A percentile compares a stretch with the other conserved stretches of the same genome.
phyloP scores from a whole-genome alignment of 139 green algal species.

The Chlorella sp. region DNA sequence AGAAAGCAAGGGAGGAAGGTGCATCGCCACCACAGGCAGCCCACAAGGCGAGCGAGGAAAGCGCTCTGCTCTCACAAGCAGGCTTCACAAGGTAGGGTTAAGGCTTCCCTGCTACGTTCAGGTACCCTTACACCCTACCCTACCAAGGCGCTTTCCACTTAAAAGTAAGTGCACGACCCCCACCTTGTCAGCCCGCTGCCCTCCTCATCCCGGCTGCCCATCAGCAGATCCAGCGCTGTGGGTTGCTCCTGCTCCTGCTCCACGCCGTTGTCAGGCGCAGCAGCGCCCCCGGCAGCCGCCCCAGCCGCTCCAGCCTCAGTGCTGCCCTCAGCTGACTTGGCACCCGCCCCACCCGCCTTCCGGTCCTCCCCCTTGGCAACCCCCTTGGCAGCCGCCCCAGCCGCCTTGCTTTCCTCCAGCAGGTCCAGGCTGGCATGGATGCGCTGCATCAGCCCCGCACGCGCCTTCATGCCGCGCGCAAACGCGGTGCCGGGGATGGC shows the following conservation, averaged over 20 bases:
- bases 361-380: neutral
- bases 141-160: too few relatives aligned
- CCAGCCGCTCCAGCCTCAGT: too few relatives aligned
- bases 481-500: conserved; percentile 24
- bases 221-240: conserved; percentile 1
- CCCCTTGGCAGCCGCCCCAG: neutral
- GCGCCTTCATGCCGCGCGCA: conserved; percentile 17
- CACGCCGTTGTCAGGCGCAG: neutral
- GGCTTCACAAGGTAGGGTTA: too few relatives aligned
- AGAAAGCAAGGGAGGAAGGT: too few relatives aligned
- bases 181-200: conserved; percentile 42
- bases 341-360: neutral
- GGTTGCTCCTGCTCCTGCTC: neutral
- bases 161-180: too few relatives aligned
- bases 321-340: too few relatives aligned
- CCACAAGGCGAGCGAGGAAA: too few relatives aligned
- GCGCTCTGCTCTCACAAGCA: too few relatives aligned
- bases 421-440: conserved; percentile 26
- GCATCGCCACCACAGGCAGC: too few relatives aligned
- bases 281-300: neutral
- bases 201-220: neutral
- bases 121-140: too few relatives aligned
- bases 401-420: neutral
- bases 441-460: conserved; percentile 7
- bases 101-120: too few relatives aligned